These are phyloP conservation scores for Amanita muscaria DNA, from an alignment of 768 basidiomycete genomes.

Conservation along the genomic window DNA sequence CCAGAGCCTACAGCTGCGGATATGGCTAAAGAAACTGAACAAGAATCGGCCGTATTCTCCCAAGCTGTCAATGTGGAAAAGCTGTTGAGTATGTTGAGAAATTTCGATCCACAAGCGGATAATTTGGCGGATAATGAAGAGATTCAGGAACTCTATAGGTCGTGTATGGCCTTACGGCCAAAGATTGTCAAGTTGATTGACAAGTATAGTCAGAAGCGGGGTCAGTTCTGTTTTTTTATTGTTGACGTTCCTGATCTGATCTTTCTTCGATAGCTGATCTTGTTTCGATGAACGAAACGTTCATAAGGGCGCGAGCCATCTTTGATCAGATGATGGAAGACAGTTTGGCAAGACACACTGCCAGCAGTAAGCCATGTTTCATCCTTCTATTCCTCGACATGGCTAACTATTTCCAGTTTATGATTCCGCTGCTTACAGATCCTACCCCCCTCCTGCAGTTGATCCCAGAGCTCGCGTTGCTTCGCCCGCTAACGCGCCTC, in stretches of 20 bases:
- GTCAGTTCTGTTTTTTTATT: constrained; percentile 19
- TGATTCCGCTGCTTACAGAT: constrained; percentile 34
- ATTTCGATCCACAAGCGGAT: constrained; percentile 67
- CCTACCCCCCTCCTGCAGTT: constrained; percentile 21
- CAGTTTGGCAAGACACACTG: constrained; percentile 66
- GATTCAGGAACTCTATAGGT: constrained; percentile 84
- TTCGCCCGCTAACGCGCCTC: constrained; percentile 11
- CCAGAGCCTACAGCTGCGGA: constrained; percentile 77
- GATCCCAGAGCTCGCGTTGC: not conserved
- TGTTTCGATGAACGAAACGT: constrained; percentile 90
- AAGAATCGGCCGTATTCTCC: constrained; percentile 82
- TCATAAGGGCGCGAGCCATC: constrained; percentile 78
- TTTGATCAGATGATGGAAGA: constrained; percentile 95
- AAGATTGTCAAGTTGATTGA: constrained; percentile 96
- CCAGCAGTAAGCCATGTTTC: constrained; percentile 32
- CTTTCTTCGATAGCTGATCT: constrained; percentile 62
- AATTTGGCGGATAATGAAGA: constrained; percentile 89
- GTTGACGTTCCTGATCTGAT: too few species aligned
- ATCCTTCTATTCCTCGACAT: not conserved
- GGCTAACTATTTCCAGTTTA: constrained; percentile 46
- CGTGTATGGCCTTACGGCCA: constrained; percentile 81
- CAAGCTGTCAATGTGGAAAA: constrained; percentile 82
- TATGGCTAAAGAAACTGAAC: constrained; percentile 72
- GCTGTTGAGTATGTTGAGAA: constrained; percentile 63
- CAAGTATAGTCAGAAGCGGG: constrained; percentile 93